A percentile compares a stretch with the other conserved stretches of the same genome.
These are phyloP conservation scores for Dentipellis sp. DNA, from an alignment of 768 basidiomycete genomes.

Conservation along the genomic window DNA sequence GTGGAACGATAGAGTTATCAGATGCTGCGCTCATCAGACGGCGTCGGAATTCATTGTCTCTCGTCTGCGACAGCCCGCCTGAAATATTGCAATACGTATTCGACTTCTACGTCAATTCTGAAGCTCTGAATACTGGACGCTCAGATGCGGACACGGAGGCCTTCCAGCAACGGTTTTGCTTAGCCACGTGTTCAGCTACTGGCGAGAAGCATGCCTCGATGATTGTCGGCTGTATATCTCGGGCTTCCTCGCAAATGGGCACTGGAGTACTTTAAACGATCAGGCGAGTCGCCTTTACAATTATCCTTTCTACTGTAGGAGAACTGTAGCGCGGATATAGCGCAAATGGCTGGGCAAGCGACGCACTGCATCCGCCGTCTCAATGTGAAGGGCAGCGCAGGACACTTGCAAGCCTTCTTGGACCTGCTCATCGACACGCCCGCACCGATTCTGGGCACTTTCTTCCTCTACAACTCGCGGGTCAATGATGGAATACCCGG, in stretches of 20 bases:
- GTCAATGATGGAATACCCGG: too few relatives aligned
- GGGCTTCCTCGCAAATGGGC: neutral
- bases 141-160: too few relatives aligned
- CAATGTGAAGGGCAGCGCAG: neutral
- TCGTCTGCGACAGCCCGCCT: too few relatives aligned
- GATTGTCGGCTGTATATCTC: neutral
- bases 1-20: too few relatives aligned
- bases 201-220: neutral
- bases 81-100: too few relatives aligned
- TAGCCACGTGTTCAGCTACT: neutral
- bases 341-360: neutral
- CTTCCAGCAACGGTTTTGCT: neutral
- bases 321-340: too few relatives aligned
- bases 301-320: neutral
- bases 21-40: too few relatives aligned
- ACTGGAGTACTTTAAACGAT: neutral
- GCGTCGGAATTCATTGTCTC: too few relatives aligned
- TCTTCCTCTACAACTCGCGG: too few relatives aligned
- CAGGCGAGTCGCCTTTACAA: neutral
- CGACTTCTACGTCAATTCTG: too few relatives aligned
- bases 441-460: too few relatives aligned
- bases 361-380: neutral
- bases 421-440: neutral
- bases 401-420: neutral
- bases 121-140: too few relatives aligned